Evolutionary conservation across 306 rosid species (phyloP), one percentile per base, ranked within the genome.

Genomic region (Castanopsis chinensis): DNA sequence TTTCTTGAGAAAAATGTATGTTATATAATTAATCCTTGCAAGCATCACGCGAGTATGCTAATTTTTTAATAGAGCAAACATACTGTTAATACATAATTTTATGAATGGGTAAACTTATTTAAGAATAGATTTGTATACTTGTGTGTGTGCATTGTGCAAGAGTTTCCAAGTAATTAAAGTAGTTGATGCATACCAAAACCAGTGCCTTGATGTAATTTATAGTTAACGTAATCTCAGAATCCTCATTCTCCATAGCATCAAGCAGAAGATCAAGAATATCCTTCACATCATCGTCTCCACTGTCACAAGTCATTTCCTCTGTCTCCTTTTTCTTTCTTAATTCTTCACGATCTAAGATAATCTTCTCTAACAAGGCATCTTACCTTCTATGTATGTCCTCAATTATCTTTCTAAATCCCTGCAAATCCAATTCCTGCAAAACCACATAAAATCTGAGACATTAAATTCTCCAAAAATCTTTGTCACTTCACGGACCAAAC

Each of bases 251-350:
- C 0, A 45, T 14, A 6, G 78, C 76, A 79, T 87, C 85, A 10
- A 89, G 84, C 77, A 89, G 79, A 55, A 83, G 75, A 49, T 87
- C 89, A 41, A 89, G 88, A 71, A 89, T 87, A 65, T 82, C 84
- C 67, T 74, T 81, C 6, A 83, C 49, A 53, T 6, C 81, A 20
- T 81, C 75, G 7, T 76, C 86, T 65, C 51, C 86, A 2, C 23
- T 43, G 4, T 32, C 80, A 27, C 2, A 21, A 19, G 4, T 17
- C 5, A 15, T 51, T 56, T 41, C 57, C 69, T 79, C 4, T 17
- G 32, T 63, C n/a, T 53, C 70, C 45, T 82, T 83, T 58, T 21
- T 84, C 35, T 73, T 72, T 11, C 78, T 56, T 5, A 80, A 32
- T 41, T 86, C 82, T 30, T 74, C 74, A 5, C 90, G 67, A 56